Conservation (phyloP, 192 early-diverging fungal species). For the Linnemannia zychae region DNA sequence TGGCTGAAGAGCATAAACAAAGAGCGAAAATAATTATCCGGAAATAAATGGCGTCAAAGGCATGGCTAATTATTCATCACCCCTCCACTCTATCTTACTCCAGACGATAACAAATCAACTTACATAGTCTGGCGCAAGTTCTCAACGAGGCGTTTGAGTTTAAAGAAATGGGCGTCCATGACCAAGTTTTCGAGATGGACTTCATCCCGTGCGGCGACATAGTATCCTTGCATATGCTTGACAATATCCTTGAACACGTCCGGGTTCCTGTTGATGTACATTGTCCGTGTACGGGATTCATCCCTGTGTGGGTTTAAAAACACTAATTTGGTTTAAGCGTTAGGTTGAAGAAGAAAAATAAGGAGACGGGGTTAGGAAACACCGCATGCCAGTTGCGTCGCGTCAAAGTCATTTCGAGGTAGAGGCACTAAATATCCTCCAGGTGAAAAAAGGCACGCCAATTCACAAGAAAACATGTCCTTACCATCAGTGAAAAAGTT, state of each 20-base stretch:
- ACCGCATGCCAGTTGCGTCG: background rate
- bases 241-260: conserved; percentile 66
- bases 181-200: conserved; percentile 54
- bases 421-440: background rate
- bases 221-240: conserved; percentile 68
- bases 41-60: background rate
- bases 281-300: conserved; percentile 33
- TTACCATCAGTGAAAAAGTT: conserved; percentile 61
- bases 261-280: conserved; percentile 68
- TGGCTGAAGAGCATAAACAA: background rate
- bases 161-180: conserved; percentile 63
- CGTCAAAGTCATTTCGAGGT: background rate
- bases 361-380: background rate
- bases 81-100: conserved; percentile 3
- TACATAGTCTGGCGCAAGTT: conserved; percentile 57
- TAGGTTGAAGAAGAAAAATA: background rate
- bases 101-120: background rate
- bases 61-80: background rate
- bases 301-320: conserved; percentile 36
- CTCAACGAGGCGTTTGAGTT: conserved; percentile 54
- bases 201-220: conserved; percentile 59
- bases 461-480: too few species aligned
- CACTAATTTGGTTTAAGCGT: conserved; percentile 9
- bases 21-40: background rate
- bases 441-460: too few species aligned